Evolutionary conservation across 352 stramenopile species (phyloP), one percentile per base, ranked within the genome.

Genomic region (Phytophthora fragariae): DNA sequence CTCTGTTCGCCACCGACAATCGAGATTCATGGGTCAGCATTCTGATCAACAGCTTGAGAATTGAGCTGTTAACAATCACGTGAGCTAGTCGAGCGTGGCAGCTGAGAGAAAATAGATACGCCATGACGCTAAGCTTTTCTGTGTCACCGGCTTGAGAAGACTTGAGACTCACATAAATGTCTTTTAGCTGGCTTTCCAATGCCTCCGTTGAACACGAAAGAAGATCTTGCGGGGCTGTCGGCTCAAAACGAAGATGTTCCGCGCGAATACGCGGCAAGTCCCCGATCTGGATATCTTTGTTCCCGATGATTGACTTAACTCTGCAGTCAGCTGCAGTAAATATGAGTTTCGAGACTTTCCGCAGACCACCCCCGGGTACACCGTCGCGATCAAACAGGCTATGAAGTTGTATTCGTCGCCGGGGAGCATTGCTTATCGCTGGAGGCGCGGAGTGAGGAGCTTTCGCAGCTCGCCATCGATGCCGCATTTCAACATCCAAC

Each of bases 31-130:
- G 68, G 39, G 64, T 41, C 14, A 94, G 52, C 56, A 93, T 74
- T 55, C 82, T 88, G 44, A 86, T 82, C 27, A 94, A 58, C 37
- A 95, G 70, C 5, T 76, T 77, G 15, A 95, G 62, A 31, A 96
- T 83, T 0, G 88, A 94, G 73, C 85, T 94, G 66, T 96, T 96
- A 14, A 93, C 83, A 59, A 96, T 91, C 50, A 95, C 83, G 55
- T 94, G 92, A 0, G 90, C 86, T 17, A 95, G 67, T 62, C 88
- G 85, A 2, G 76, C 74, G 24, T 90, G 72, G 1, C 73, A 76
- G 27, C 76, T 92, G 11, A 91, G 75, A 21, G 73, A 78, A 19
- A 88, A 89, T 9, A 96, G 70, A 24, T 95, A 91, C 21, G 69
- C 68, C 37, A 94, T 76, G 1, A 88, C 75, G 50, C 83, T 89